Percentiles rank a stretch among this genome's conserved stretches.
phyloP scores from a whole-genome alignment of 345 rosid genomes.

The Ricinus communis region DNA sequence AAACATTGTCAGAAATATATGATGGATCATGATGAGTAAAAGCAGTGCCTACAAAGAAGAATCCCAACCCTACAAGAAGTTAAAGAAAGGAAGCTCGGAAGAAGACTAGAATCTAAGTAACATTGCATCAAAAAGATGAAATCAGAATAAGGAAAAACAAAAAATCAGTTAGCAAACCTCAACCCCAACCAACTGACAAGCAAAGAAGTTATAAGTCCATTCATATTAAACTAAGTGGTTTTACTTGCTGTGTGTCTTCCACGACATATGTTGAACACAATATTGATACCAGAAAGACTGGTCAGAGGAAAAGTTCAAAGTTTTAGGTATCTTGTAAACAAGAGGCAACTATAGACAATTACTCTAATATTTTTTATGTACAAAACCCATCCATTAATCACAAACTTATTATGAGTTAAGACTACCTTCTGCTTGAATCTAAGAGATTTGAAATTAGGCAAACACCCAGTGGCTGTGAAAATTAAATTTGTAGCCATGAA shows the following conservation, averaged over 20 bases:
- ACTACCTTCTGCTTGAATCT: background rate
- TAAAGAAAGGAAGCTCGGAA: background rate
- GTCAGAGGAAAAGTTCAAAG: too few species aligned
- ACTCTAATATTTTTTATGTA: background rate
- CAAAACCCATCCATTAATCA: background rate
- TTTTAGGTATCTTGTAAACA: background rate
- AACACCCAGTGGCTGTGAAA: background rate
- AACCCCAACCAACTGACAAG: background rate
- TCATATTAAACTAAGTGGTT: background rate
- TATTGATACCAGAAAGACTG: background rate
- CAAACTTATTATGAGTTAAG: background rate
- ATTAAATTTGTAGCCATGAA: background rate
- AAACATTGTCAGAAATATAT: constrained; percentile 18
- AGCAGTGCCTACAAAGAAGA: constrained; percentile 3
- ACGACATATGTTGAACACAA: background rate
- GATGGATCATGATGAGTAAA: background rate
- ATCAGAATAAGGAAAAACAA: background rate
- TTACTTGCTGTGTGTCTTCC: too few species aligned
- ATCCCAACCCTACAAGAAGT: background rate
- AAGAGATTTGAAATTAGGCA: background rate
- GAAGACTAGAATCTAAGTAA: background rate
- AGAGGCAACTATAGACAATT: background rate
- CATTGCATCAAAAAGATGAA: background rate
- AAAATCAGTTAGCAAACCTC: background rate
- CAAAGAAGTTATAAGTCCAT: background rate